Conservation (phyloP, 139 green algal genomes). For the Tetraselmis striata region DNA sequence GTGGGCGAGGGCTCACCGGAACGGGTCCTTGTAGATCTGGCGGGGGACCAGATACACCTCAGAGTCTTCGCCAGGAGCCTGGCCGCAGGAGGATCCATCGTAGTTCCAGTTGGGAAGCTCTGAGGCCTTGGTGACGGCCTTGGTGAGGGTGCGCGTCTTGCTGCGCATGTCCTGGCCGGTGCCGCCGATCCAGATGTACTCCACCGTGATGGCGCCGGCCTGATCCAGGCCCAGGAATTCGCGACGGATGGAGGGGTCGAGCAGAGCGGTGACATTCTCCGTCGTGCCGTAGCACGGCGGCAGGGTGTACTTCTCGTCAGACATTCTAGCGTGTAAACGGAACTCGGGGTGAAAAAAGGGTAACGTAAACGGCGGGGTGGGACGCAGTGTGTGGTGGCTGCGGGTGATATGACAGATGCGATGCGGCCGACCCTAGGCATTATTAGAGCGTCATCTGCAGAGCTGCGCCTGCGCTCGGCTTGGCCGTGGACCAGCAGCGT, state of each 20-base stretch:
- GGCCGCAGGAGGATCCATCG: slow-evolving; percentile 88
- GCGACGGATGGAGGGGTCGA: slow-evolving; percentile 14
- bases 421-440: no score
- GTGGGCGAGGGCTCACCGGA: slow-evolving; percentile 48
- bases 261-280: slow-evolving; percentile 11
- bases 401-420: no score
- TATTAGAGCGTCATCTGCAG: no score
- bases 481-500: no score
- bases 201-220: slow-evolving; percentile 60
- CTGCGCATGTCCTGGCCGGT: slow-evolving; percentile 34
- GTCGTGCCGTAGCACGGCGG: slow-evolving; percentile 19
- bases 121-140: slow-evolving; percentile 9
- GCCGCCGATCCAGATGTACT: slow-evolving; percentile 92
- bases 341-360: no score
- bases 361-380: no score
- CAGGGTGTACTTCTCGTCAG: neutral
- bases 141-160: slow-evolving; percentile 14
- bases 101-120: slow-evolving; percentile 96
- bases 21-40: slow-evolving; percentile 61
- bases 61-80: slow-evolving; percentile 83
- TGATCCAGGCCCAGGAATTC: slow-evolving; percentile 16
- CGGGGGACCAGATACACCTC: slow-evolving; percentile 69
- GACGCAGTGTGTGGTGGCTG: no score
- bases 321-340: no score
- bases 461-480: no score